Evolutionary conservation across 495 filamentous ascomycete genomes (phyloP).

Genomic region (Penicillium bialowiezense): DNA sequence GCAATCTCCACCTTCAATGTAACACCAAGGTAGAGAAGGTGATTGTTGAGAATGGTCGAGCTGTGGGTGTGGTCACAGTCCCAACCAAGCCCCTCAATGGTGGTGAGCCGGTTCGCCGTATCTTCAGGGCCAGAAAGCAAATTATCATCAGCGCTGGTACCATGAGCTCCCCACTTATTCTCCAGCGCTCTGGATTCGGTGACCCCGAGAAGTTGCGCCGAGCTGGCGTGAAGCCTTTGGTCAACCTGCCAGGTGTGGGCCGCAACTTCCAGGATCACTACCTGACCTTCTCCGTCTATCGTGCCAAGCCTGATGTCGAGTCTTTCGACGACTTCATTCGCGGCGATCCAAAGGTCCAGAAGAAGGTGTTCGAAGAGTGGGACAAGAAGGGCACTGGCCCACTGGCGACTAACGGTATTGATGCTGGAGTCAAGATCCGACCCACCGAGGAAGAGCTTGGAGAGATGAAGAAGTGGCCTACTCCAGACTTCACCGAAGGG

Average conservation of each 20-base stretch:
- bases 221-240: slow-evolving; percentile 66
- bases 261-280: slow-evolving; percentile 87
- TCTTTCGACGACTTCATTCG: slow-evolving; percentile 79
- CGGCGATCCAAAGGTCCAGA: slow-evolving; percentile 67
- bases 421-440: slow-evolving; percentile 77
- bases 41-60: slow-evolving; percentile 67
- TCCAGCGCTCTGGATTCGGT: slow-evolving; percentile 69
- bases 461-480: slow-evolving; percentile 64
- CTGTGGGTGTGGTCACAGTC: slow-evolving; percentile 59
- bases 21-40: slow-evolving; percentile 84
- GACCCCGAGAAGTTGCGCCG: slow-evolving; percentile 71
- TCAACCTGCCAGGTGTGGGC: slow-evolving; percentile 79
- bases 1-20: slow-evolving; percentile 71
- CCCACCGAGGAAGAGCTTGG: slow-evolving; percentile 68
- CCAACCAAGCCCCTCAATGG: slow-evolving; percentile 54
- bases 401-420: slow-evolving; percentile 80
- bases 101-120: slow-evolving; percentile 45
- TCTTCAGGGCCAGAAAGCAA: slow-evolving; percentile 71
- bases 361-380: slow-evolving; percentile 71
- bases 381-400: slow-evolving; percentile 76
- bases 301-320: slow-evolving; percentile 75
- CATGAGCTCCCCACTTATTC: slow-evolving; percentile 73
- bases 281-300: slow-evolving; percentile 71
- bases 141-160: slow-evolving; percentile 78
- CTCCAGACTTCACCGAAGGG: slow-evolving; percentile 61